Evolutionary conservation across 129 eudicot genomes (phyloP), one percentile per base, ranked within the genome.

Genomic region (Tagetes patula): DNA sequence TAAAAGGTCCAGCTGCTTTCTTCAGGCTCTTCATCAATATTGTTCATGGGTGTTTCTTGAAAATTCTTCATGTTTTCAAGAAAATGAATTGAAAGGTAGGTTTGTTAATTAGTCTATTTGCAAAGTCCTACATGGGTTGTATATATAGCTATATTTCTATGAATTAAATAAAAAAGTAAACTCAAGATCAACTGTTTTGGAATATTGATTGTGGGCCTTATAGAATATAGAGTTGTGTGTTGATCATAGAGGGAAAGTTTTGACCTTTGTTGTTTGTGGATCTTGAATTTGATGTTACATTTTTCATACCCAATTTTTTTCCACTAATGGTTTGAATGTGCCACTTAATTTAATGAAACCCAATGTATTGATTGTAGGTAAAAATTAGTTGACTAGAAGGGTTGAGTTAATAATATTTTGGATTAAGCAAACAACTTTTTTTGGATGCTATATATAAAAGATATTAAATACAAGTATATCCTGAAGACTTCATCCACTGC

Each of bases 1-100:
- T 88, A 91, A 71, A 67, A 85, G 70, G 93, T 86, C 97, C 96
- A 91, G 59, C 93, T 81, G 77, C 97, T 91, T 74, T 91, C 97
- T 67, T 91, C 93, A 2, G 81, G 77, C 64, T 63, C 74, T 52
- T 63, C 74, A 41, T 61, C 61, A 72, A 54, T 50, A 70, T 79
- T 76, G 78, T 58, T 65, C 65, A 72, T 75, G 73, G 67, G 60
- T 52, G 71, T 47, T 72, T 52, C 82, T 52, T 71, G 60, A 75
- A 77, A 83, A 6, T 75, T 82, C 59, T 87, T 75, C 89, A 82
- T 80, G 75, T 70, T 79, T 73, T 41, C 69, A 40, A 60, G 71
- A 52, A 55, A 45, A 40, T 43, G 41, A 6, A 43, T 63, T 7
- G 2, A 36, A 32, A 59, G 55, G 49, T 37, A 47, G 59, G 74